Percentiles rank a stretch among this genome's conserved stretches.
Evolutionary conservation across 78 protist species (phyloP).

Genomic region (Paratrimastix pyriformis): DNA sequence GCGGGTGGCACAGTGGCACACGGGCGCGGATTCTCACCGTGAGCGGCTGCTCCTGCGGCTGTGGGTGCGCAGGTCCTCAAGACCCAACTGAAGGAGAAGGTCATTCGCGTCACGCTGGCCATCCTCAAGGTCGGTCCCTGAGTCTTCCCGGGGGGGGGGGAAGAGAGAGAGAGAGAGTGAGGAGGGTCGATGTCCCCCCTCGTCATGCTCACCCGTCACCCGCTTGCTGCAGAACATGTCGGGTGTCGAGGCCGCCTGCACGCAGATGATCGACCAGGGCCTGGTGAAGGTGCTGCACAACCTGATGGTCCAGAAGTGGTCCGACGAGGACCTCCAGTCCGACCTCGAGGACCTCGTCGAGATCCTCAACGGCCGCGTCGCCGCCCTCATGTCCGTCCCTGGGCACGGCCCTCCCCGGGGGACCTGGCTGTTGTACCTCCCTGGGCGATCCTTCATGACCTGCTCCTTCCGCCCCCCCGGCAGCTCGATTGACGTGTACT

Average conservation of each 20-base stretch:
- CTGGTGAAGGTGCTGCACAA: not conserved
- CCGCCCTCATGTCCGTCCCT: too few relatives aligned
- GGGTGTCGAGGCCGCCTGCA: too few relatives aligned
- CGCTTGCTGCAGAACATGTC: too few relatives aligned
- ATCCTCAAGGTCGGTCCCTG: not conserved
- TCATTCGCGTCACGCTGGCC: not conserved
- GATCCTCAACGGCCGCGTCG: not conserved
- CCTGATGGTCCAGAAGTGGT: not conserved
- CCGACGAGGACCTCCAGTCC: not conserved
- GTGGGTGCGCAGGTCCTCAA: not conserved
- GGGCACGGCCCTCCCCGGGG: too few relatives aligned
- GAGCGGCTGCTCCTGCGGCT: not conserved
- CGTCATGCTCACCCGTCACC: too few relatives aligned
- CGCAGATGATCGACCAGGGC: not conserved
- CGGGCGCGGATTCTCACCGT: not conserved
- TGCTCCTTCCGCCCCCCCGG: too few relatives aligned
- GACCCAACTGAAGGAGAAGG: not conserved
- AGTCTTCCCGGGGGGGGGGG: too few relatives aligned
- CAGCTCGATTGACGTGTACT: constrained; percentile 18
- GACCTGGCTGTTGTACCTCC: too few relatives aligned
- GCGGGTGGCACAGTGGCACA: not conserved
- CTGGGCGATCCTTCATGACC: too few relatives aligned
- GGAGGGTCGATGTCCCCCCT: too few relatives aligned
- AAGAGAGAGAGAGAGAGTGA: too few relatives aligned
- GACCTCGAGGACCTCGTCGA: not conserved